These are phyloP conservation scores for Cordyceps fumosorosea DNA, from an alignment of 2,329 filamentous ascomycete genomes.

Conservation along the genomic window DNA sequence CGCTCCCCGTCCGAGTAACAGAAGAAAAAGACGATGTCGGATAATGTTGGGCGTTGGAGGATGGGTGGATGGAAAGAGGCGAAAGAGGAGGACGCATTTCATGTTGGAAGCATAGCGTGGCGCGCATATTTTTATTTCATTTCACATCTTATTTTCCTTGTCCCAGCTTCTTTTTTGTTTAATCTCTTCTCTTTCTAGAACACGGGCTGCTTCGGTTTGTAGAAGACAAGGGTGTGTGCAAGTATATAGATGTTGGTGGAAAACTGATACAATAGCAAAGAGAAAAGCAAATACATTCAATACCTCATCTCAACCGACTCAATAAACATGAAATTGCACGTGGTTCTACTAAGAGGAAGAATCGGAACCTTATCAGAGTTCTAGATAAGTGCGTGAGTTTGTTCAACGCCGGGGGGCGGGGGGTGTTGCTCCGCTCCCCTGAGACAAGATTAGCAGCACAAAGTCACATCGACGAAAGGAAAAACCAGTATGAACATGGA, in stretches of 20 bases:
- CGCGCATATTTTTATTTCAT: conserved; percentile 7
- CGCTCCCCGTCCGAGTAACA: conserved; percentile 15
- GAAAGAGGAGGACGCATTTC: neutral
- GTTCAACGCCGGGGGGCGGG: neutral
- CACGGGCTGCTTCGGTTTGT: neutral
- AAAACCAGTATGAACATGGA: conserved; percentile 31
- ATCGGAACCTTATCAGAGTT: no score
- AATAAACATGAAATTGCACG: no score
- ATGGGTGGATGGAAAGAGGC: neutral
- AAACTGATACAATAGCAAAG: neutral
- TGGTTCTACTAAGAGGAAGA: no score
- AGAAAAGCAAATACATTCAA: neutral
- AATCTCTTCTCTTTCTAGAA: neutral
- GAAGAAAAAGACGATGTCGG: neutral
- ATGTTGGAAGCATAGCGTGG: conserved; percentile 25
- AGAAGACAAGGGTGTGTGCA: neutral
- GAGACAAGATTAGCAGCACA: neutral
- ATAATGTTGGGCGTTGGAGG: neutral
- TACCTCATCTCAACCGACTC: no score
- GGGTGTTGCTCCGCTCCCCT: neutral
- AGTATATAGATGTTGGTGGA: neutral
- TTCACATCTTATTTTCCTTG: neutral
- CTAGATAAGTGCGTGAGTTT: neutral
- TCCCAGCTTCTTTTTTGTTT: neutral
- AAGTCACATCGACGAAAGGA: neutral